Percentiles rank a stretch among this genome's conserved stretches.
These are phyloP conservation scores for Xylariaceae sp. DNA, from an alignment of 2,329 filamentous ascomycete species.

Conservation along the genomic window DNA sequence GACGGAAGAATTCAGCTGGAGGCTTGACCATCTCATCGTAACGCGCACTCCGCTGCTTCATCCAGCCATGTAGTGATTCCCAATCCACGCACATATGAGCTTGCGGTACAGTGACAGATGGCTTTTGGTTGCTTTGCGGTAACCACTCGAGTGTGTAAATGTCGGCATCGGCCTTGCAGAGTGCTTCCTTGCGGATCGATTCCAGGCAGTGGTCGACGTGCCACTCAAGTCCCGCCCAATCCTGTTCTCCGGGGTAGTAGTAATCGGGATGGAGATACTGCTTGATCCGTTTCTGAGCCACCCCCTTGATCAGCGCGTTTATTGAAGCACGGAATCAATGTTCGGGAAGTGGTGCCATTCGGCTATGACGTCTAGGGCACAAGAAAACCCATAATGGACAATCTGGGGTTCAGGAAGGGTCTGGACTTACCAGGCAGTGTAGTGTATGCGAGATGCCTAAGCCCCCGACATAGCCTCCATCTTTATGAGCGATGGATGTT, in stretches of 20 bases:
- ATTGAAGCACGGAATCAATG: neutral
- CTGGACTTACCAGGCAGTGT: conserved; percentile 8
- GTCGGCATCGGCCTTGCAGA: conserved; percentile 3
- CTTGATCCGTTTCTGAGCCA: conserved; percentile 10
- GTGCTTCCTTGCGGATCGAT: conserved; percentile 5
- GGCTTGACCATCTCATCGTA: conserved; percentile 5
- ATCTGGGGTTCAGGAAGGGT: neutral
- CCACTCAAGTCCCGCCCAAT: conserved; percentile 4
- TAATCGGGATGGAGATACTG: conserved; percentile 9
- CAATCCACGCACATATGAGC: conserved; percentile 9
- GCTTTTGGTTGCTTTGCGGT: conserved; percentile 4
- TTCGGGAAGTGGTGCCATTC: too few species aligned
- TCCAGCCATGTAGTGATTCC: conserved; percentile 10
- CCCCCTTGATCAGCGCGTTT: neutral
- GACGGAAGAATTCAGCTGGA: too few species aligned
- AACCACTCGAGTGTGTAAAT: conserved; percentile 13
- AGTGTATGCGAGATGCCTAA: conserved; percentile 6
- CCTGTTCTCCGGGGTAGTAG: conserved; percentile 4
- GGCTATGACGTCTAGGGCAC: too few species aligned
- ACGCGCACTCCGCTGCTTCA: conserved; percentile 1
- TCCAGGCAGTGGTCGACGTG: conserved; percentile 12
- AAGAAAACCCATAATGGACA: too few species aligned
- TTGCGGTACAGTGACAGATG: conserved; percentile 7
- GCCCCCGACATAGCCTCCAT: conserved; percentile 6
- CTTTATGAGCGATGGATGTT: neutral